Base-by-base conservation (phyloP, 2,329 filamentous ascomycete species). In the Fusarium heterosporum region DNA sequence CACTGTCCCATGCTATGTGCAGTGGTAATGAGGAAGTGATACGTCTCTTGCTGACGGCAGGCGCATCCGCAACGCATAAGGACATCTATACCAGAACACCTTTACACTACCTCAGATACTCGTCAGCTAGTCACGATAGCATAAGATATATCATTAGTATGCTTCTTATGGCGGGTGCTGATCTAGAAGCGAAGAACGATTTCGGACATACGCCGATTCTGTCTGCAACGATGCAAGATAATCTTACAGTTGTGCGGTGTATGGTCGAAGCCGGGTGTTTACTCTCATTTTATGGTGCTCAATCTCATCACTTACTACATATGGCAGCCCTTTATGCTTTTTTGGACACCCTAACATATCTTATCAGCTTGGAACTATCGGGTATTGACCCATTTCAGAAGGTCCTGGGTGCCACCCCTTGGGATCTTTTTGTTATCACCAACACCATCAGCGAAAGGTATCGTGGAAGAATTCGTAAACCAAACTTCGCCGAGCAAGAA, bases 171-270 rank as follows among this genome's bases (percentile, higher is more conserved):
- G 48, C 49, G 8, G 42, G 64, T 1, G 14, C 30, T 2, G 32
- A 59, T 12, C 32, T 52, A 8, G 36, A 57, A 2, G 63, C 30
- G 8, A 34, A 6, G 12, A 5, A 40, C 17, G 1, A 7, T 0
- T 0, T 0, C 0, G 28, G 28, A 12, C 0, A 0, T 1, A 63
- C 57, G 0, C 19, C 52, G 1, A 1, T 48, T 1, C 8, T 51
- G 2, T 0, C 0, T 2, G 28, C 47, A 8, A 5, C 62, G 7
- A 0, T 0, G 0, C 0, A 0, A 5, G 1, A 47, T 13, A 39
- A 30, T 0, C 7, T 32, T 3, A 6, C n/a, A 16, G 5, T 7
- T 3, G 2, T 43, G 5, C 9, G 4, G 17, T 32, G 10, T 13
- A 28, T 66, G 3, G 13, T 51, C 8, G 17, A 48, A 2, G 10